Evolutionary conservation across 2,329 filamentous ascomycete species (phyloP).

Genomic region (Davidsoniella neocaledoniae): DNA sequence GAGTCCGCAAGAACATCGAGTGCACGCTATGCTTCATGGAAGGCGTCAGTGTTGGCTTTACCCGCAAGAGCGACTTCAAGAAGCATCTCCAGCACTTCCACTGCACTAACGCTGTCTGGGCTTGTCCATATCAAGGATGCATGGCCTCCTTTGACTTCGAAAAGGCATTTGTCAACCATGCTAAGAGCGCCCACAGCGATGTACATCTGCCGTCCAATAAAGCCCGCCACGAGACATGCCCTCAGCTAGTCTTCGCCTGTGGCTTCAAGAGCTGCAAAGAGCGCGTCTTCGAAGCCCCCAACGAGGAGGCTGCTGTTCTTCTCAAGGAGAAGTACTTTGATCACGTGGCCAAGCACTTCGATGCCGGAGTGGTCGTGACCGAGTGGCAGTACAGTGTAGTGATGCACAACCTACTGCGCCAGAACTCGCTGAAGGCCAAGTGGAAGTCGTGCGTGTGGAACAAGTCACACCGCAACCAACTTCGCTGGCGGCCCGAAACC

Average conservation of each 20-base stretch:
- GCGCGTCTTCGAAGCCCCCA: conserved; percentile 25
- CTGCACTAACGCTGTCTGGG: conserved; percentile 26
- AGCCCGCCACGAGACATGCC: conserved; percentile 25
- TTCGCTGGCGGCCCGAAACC: conserved; percentile 25
- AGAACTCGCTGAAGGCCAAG: conserved; percentile 25
- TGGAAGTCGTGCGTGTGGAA: conserved; percentile 31
- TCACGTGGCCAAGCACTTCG: conserved; percentile 30
- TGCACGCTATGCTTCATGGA: conserved; percentile 30
- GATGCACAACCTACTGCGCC: conserved; percentile 28
- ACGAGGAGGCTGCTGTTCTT: conserved; percentile 21
- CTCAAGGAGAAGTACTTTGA: conserved; percentile 29
- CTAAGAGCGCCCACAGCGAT: conserved; percentile 27
- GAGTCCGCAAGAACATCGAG: conserved; percentile 17
- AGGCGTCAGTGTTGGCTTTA: conserved; percentile 28
- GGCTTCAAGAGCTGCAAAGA: conserved; percentile 27
- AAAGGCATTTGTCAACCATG: conserved; percentile 27
- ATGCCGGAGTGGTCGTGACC: conserved; percentile 25
- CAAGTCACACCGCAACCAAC: conserved; percentile 25
- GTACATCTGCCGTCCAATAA: conserved; percentile 25
- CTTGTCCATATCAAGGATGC: conserved; percentile 26
- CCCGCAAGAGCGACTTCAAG: conserved; percentile 31
- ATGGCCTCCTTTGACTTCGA: conserved; percentile 28
- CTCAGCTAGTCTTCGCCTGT: conserved; percentile 28
- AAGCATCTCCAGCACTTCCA: conserved; percentile 33
- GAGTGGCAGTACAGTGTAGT: conserved; percentile 28